phyloP scores from a whole-genome alignment of 768 basidiomycete species.

The Candolleomyces efflorescens region DNA sequence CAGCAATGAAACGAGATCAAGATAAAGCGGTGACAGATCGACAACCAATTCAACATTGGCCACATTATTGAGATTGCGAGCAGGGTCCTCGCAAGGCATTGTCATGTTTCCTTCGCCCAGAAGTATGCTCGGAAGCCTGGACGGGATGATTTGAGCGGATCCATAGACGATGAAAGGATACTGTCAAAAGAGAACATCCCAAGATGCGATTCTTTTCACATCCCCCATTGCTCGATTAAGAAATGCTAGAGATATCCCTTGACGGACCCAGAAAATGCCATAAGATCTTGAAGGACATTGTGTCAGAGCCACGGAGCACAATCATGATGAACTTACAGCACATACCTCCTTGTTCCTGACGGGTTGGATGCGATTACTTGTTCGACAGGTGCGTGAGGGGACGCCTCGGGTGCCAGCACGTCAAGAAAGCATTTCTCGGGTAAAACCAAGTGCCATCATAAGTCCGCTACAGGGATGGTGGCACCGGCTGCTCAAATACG shows the following conservation, averaged over 20 bases:
- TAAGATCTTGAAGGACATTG: neutral
- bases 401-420: no score
- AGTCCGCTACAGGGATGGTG: no score
- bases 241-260: neutral
- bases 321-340: conserved; percentile 3
- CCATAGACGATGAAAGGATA: neutral
- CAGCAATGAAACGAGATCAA: neutral
- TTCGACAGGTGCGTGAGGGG: no score
- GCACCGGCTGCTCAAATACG: no score
- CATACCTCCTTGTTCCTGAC: neutral
- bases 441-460: no score
- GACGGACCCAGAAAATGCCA: neutral
- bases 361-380: no score
- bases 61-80: neutral
- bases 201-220: neutral
- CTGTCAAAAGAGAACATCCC: neutral
- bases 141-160: neutral
- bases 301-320: neutral
- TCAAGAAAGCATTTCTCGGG: no score
- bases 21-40: neutral
- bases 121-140: neutral
- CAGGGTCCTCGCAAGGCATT: neutral
- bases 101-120: neutral
- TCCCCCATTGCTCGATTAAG: neutral
- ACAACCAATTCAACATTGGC: neutral